Evolutionary conservation across 306 rosid genomes (phyloP).

Genomic region (Medicago truncatula): DNA sequence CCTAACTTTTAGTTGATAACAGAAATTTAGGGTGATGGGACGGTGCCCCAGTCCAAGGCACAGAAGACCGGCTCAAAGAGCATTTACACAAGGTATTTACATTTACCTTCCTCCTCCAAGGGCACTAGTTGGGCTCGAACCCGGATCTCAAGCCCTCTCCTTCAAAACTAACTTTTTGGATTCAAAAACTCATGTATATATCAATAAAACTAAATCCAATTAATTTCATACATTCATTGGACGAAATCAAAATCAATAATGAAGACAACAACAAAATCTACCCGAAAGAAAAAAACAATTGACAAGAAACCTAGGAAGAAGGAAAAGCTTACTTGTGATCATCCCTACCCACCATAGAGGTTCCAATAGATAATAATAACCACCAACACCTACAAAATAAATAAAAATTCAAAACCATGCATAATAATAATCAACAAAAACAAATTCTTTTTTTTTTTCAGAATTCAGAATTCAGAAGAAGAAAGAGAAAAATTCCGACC

Average conservation of each 20-base stretch:
- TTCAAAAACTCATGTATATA: background rate
- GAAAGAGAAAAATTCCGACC: slow-evolving; percentile 43
- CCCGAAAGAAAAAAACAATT: background rate
- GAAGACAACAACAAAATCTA: slow-evolving; percentile 29
- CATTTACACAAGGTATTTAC: too few relatives aligned
- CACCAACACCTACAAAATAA: slow-evolving; percentile 72
- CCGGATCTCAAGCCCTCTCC: too few relatives aligned
- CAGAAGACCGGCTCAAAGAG: too few relatives aligned
- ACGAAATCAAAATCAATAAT: slow-evolving; percentile 36
- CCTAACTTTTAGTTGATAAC: too few relatives aligned
- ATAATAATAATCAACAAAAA: slow-evolving; percentile 5
- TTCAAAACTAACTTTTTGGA: background rate
- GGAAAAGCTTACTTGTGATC: slow-evolving; percentile 66
- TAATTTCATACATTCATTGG: slow-evolving; percentile 16
- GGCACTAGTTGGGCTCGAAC: too few relatives aligned
- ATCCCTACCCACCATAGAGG: slow-evolving; percentile 94
- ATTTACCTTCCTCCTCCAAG: too few relatives aligned
- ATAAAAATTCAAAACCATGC: slow-evolving; percentile 18
- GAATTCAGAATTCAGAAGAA: background rate
- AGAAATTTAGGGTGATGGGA: too few relatives aligned
- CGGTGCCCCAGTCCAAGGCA: too few relatives aligned
- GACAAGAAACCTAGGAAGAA: slow-evolving; percentile 23
- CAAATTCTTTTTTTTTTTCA: background rate
- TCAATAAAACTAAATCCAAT: slow-evolving; percentile 19
- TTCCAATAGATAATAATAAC: slow-evolving; percentile 82